Evolutionary conservation across 371 early-diverging fungal species (phyloP).

Genomic region (Amoeboaphelidium protococcarum): DNA sequence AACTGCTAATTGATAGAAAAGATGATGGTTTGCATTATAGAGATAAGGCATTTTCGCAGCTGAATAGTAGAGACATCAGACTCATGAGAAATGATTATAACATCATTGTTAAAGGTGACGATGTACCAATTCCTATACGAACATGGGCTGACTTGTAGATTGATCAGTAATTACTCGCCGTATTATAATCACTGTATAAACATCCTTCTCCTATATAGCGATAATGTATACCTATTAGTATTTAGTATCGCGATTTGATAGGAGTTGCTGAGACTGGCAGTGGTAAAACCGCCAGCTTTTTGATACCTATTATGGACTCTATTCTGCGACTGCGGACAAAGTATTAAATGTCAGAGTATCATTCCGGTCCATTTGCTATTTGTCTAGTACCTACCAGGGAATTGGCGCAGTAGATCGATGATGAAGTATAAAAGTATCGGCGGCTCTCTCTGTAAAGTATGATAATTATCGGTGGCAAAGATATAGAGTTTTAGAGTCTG

Average conservation of each 20-base stretch:
- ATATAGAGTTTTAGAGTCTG: too few relatives aligned
- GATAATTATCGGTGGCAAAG: too few relatives aligned
- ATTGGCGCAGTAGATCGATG: conserved; percentile 77
- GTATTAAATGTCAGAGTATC: background rate
- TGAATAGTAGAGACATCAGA: conserved; percentile 63
- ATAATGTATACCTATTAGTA: conserved; percentile 82
- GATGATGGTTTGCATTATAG: background rate
- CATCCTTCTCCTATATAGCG: conserved; percentile 96
- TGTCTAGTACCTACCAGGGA: conserved; percentile 91
- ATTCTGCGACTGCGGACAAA: too few relatives aligned
- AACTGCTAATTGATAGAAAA: too few relatives aligned
- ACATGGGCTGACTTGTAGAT: conserved; percentile 37
- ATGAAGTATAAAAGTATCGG: conserved; percentile 61
- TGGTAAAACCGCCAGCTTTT: conserved; percentile 92
- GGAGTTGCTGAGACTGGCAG: conserved; percentile 94
- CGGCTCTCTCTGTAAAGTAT: too few relatives aligned
- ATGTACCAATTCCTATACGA: conserved; percentile 74
- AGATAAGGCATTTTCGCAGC: background rate
- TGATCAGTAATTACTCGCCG: conserved; percentile 31
- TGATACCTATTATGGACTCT: conserved; percentile 79
- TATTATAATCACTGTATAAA: conserved; percentile 52
- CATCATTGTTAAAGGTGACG: conserved; percentile 71
- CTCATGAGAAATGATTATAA: conserved; percentile 93
- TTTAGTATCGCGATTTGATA: conserved; percentile 77
- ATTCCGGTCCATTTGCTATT: conserved; percentile 67